These are phyloP conservation scores for Karstenula rhodostoma DNA, from an alignment of 2,329 filamentous ascomycete species.

Conservation along the genomic window DNA sequence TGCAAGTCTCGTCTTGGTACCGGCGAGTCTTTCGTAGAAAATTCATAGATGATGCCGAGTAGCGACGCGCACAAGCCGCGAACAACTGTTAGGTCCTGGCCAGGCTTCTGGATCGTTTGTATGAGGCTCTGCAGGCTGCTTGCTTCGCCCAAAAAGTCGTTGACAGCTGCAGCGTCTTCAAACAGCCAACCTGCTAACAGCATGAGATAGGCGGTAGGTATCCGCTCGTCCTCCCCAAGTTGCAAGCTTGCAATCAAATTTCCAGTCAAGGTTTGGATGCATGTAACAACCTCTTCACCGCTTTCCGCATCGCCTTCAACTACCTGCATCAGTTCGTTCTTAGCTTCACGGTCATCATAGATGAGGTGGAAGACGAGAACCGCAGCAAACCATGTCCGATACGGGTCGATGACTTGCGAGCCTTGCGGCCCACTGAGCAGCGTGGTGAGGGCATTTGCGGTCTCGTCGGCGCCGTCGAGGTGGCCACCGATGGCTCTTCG, in stretches of 20 bases:
- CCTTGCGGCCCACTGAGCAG: conserved; percentile 73
- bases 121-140: conserved; percentile 90
- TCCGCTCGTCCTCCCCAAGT: conserved; percentile 77
- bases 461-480: conserved; percentile 76
- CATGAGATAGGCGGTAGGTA: conserved; percentile 88
- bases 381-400: conserved; percentile 88
- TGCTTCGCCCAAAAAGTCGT: conserved; percentile 91
- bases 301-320: conserved; percentile 87
- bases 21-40: conserved; percentile 96
- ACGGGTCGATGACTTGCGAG: conserved; percentile 76
- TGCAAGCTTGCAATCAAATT: conserved; percentile 85
- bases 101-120: conserved; percentile 68
- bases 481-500: conserved; percentile 89
- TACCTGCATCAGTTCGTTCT: conserved; percentile 79
- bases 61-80: conserved; percentile 86
- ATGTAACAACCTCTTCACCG: conserved; percentile 94
- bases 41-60: conserved; percentile 91
- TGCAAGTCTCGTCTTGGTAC: conserved; percentile 83
- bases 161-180: conserved; percentile 88
- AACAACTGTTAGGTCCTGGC: conserved; percentile 68
- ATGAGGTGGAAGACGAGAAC: conserved; percentile 87
- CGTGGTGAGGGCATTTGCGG: conserved; percentile 87
- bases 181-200: conserved; percentile 89
- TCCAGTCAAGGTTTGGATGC: conserved; percentile 85
- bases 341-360: conserved; percentile 80